A percentile compares a stretch with the other conserved stretches of the same genome.
phyloP scores from a whole-genome alignment of 805 yeast genomes.

The Lipomyces spencermartinsiae region DNA sequence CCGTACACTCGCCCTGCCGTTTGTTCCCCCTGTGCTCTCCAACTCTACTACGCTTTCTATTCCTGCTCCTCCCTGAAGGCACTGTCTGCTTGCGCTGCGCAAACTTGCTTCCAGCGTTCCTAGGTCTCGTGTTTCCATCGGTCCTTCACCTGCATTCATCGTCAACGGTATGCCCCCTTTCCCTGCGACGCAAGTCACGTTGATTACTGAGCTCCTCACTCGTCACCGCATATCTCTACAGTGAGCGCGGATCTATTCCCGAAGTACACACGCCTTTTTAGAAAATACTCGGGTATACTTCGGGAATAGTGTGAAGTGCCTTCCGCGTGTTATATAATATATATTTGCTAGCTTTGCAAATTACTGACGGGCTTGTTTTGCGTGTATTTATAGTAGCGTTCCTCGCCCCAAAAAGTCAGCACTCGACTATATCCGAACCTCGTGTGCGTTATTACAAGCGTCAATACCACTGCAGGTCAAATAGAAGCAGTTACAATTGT shows the following conservation, averaged over 20 bases:
- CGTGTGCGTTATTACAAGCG: not conserved
- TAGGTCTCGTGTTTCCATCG: not conserved
- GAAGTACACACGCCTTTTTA: not conserved
- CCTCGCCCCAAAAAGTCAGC: not conserved
- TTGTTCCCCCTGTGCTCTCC: not conserved
- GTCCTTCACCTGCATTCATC: not conserved
- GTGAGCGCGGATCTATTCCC: not conserved
- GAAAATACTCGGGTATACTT: not conserved
- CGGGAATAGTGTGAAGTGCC: not conserved
- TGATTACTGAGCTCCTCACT: not conserved
- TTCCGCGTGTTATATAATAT: not conserved
- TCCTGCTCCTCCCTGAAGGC: not conserved
- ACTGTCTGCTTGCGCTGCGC: slow-evolving; percentile 1
- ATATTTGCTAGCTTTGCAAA: not conserved
- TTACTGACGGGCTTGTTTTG: not conserved
- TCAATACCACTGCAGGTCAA: not conserved
- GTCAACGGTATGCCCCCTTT: not conserved
- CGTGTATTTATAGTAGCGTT: not conserved
- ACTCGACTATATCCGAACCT: not conserved
- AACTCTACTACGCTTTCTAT: not conserved
- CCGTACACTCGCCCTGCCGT: not conserved
- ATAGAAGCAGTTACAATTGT: not conserved
- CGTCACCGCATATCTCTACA: not conserved
- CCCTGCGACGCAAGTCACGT: not conserved
- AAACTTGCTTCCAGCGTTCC: not conserved